Evolutionary conservation across 2,329 filamentous ascomycete genomes (phyloP).

Genomic region (Diaporthe longicolla): DNA sequence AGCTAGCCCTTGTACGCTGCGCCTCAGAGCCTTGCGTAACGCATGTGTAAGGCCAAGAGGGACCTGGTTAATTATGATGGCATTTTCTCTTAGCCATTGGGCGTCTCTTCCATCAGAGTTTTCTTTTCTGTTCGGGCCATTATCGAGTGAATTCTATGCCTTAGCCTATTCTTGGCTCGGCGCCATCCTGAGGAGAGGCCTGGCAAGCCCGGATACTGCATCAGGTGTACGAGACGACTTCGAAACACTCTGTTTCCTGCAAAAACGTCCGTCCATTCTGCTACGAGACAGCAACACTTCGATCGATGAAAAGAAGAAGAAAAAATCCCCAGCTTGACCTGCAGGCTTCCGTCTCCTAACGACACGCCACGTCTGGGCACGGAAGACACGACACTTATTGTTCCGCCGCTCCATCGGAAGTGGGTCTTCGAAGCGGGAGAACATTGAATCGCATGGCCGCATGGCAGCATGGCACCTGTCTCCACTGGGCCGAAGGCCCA

Average conservation of each 20-base stretch:
- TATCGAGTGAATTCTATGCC: not conserved
- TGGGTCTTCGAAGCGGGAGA: constrained; percentile 22
- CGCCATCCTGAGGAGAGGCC: not conserved
- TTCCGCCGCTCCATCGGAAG: constrained; percentile 33
- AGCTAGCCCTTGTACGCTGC: constrained; percentile 24
- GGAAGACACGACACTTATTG: constrained; percentile 5
- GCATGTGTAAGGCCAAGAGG: not conserved
- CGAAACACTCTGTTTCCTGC: constrained; percentile 25
- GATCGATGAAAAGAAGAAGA: not conserved
- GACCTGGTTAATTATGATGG: constrained; percentile 23
- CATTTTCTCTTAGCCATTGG: constrained; percentile 1
- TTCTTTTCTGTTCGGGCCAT: not conserved
- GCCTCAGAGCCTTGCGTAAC: constrained; percentile 31
- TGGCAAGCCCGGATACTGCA: not conserved
- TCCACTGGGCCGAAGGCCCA: constrained; percentile 29
- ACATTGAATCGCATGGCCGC: constrained; percentile 1
- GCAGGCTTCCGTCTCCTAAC: not conserved
- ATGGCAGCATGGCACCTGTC: not conserved
- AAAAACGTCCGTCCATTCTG: not conserved
- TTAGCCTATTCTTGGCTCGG: constrained; percentile 20
- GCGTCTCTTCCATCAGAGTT: constrained; percentile 1
- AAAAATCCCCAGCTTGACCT: not conserved
- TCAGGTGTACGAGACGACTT: constrained; percentile 17
- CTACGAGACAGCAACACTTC: not conserved
- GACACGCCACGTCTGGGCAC: constrained; percentile 10